Percentiles rank a stretch among this genome's conserved stretches.
phyloP scores from a whole-genome alignment of 2,329 filamentous ascomycete genomes.

The Fusarium decemcellulare region DNA sequence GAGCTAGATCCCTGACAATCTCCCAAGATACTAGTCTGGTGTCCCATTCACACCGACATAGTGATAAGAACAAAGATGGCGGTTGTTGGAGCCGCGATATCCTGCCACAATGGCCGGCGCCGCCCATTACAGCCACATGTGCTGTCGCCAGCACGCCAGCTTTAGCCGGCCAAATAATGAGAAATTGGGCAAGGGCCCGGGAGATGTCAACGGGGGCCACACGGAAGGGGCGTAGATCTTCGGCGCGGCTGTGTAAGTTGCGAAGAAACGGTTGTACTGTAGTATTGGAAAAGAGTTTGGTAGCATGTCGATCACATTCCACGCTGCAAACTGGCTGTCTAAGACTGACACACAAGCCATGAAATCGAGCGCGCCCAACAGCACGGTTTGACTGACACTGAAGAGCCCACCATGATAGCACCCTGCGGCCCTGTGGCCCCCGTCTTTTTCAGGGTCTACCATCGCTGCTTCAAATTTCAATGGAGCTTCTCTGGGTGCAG shows the following conservation, averaged over 20 bases:
- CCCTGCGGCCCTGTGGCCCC: background rate
- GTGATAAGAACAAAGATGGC: background rate
- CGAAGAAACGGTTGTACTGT: conserved; percentile 5
- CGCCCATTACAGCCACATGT: background rate
- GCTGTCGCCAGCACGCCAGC: conserved; percentile 16
- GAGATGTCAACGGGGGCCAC: conserved; percentile 4
- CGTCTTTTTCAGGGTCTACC: conserved; percentile 9
- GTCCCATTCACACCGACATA: conserved; percentile 3
- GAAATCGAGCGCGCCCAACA: background rate
- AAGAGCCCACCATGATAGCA: background rate
- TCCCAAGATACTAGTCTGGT: background rate
- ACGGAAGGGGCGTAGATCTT: background rate
- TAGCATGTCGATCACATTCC: conserved; percentile 11
- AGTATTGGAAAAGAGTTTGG: background rate
- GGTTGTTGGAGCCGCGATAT: background rate
- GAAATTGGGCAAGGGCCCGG: conserved; percentile 10
- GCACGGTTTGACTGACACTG: background rate
- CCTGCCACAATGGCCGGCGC: background rate
- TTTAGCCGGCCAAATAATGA: conserved; percentile 21
- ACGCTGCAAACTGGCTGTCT: background rate
- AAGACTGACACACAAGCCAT: background rate
- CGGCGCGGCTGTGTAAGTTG: background rate
- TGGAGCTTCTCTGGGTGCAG: conserved; percentile 2
- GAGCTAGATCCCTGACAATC: background rate
- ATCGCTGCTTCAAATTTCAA: conserved; percentile 12